Conservation (phyloP, 1,139 yeast genomes). For the Kluyveromyces marxianus region DNA sequence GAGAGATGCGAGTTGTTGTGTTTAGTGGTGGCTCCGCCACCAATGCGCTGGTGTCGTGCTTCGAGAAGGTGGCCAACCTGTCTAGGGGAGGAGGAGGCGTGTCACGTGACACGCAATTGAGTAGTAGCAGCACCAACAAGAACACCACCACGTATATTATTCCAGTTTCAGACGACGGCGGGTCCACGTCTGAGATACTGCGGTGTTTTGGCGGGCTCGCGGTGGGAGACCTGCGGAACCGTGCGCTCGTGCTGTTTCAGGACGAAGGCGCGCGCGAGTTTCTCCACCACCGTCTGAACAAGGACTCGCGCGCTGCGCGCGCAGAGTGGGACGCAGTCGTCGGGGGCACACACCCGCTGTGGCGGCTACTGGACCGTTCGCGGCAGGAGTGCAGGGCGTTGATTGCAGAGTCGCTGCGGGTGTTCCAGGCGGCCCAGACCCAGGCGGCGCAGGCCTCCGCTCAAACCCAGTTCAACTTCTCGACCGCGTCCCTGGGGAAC, state of each 20-base stretch:
- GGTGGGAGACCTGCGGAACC: slow-evolving; percentile 81
- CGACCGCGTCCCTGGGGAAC: slow-evolving; percentile 79
- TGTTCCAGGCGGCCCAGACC: too few species aligned
- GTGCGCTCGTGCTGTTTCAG: slow-evolving; percentile 64
- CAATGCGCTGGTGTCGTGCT: slow-evolving; percentile 52
- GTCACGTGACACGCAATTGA: background rate
- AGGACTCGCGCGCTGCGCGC: slow-evolving; percentile 47
- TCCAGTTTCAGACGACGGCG: slow-evolving; percentile 91
- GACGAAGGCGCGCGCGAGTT: slow-evolving; percentile 37
- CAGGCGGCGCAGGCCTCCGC: background rate
- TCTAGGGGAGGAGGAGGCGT: background rate
- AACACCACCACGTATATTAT: slow-evolving; percentile 49
- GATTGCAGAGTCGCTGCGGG: too few species aligned
- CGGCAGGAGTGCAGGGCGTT: background rate
- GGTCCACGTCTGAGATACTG: slow-evolving; percentile 86
- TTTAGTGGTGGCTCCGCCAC: slow-evolving; percentile 77
- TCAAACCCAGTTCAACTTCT: slow-evolving; percentile 44
- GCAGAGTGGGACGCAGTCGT: slow-evolving; percentile 70
- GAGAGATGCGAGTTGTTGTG: slow-evolving; percentile 35
- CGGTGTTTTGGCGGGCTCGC: slow-evolving; percentile 93
- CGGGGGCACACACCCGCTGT: slow-evolving; percentile 67
- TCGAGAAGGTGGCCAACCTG: slow-evolving; percentile 32
- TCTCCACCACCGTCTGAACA: slow-evolving; percentile 55
- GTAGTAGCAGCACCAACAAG: slow-evolving; percentile 6
- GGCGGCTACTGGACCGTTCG: slow-evolving; percentile 37